phyloP scores from a whole-genome alignment of 2,329 filamentous ascomycete species.

The Periconia sp. region DNA sequence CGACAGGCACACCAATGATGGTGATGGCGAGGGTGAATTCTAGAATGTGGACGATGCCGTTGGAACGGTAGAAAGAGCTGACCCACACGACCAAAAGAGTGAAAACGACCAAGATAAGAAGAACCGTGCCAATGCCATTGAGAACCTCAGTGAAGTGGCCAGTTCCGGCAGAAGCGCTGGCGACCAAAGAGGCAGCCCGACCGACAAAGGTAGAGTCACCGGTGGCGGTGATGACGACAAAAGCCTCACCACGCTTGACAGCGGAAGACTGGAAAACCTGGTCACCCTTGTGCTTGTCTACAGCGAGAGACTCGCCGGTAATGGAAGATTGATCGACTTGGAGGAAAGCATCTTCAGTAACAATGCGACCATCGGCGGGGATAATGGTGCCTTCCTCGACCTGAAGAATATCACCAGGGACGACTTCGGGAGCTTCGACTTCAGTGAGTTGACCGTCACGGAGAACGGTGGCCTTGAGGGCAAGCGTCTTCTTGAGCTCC shows the following conservation, averaged over 20 bases:
- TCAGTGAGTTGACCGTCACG: slow-evolving; percentile 78
- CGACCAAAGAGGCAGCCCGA: slow-evolving; percentile 83
- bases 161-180: slow-evolving; percentile 69
- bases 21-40: slow-evolving; percentile 86
- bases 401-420: slow-evolving; percentile 87
- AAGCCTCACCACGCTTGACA: slow-evolving; percentile 87
- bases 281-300: slow-evolving; percentile 83
- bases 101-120: slow-evolving; percentile 77
- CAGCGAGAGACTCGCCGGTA: slow-evolving; percentile 87
- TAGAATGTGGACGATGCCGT: slow-evolving; percentile 75
- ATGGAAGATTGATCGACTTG: slow-evolving; percentile 92
- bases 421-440: slow-evolving; percentile 79
- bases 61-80: slow-evolving; percentile 84
- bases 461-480: slow-evolving; percentile 83
- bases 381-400: slow-evolving; percentile 91
- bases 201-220: slow-evolving; percentile 91
- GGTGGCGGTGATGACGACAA: slow-evolving; percentile 78
- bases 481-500: slow-evolving; percentile 86
- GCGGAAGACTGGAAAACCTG: slow-evolving; percentile 82
- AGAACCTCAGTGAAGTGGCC: slow-evolving; percentile 92
- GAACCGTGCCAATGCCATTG: slow-evolving; percentile 79
- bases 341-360: slow-evolving; percentile 80
- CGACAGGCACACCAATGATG: slow-evolving; percentile 89
- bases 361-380: slow-evolving; percentile 82
- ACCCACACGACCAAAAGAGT: slow-evolving; percentile 84